These are phyloP conservation scores for Pyrrhoderma lamaoense DNA, from an alignment of 1,284 basidiomycete species.

Conservation along the genomic window DNA sequence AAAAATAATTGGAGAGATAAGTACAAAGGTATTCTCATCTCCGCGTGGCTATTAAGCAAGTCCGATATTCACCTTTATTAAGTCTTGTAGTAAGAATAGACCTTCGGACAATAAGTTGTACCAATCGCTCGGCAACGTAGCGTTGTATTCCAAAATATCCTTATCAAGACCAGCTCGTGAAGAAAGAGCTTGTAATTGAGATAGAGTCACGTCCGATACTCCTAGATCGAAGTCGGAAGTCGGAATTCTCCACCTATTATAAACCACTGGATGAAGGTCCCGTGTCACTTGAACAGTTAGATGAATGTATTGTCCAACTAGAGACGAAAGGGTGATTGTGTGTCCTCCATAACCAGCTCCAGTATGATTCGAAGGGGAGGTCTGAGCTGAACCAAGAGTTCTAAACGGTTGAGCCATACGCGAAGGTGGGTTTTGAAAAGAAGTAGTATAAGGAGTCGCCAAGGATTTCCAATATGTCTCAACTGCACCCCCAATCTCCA, in stretches of 20 bases:
- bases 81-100: slow-evolving; percentile 65
- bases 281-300: slow-evolving; percentile 87
- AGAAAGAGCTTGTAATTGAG: slow-evolving; percentile 73
- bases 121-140: slow-evolving; percentile 48
- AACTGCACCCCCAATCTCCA: slow-evolving; percentile 93
- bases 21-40: slow-evolving; percentile 10
- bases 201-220: slow-evolving; percentile 76
- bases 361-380: slow-evolving; percentile 56
- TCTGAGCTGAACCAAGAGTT: slow-evolving; percentile 46
- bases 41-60: slow-evolving; percentile 14
- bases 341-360: slow-evolving; percentile 37
- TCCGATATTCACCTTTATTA: slow-evolving; percentile 56
- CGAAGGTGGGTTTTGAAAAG: slow-evolving; percentile 6
- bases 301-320: slow-evolving; percentile 84
- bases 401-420: slow-evolving; percentile 19
- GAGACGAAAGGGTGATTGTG: slow-evolving; percentile 75
- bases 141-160: slow-evolving; percentile 25
- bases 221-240: slow-evolving; percentile 69
- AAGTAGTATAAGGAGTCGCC: slow-evolving; percentile 35
- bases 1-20: background rate
- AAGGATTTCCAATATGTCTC: slow-evolving; percentile 98
- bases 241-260: slow-evolving; percentile 65
- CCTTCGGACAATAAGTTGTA: slow-evolving; percentile 41
- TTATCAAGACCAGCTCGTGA: slow-evolving; percentile 39
- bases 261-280: slow-evolving; percentile 84